These are phyloP conservation scores for Karstenula rhodostoma DNA, from an alignment of 2,329 filamentous ascomycete species.

Conservation along the genomic window DNA sequence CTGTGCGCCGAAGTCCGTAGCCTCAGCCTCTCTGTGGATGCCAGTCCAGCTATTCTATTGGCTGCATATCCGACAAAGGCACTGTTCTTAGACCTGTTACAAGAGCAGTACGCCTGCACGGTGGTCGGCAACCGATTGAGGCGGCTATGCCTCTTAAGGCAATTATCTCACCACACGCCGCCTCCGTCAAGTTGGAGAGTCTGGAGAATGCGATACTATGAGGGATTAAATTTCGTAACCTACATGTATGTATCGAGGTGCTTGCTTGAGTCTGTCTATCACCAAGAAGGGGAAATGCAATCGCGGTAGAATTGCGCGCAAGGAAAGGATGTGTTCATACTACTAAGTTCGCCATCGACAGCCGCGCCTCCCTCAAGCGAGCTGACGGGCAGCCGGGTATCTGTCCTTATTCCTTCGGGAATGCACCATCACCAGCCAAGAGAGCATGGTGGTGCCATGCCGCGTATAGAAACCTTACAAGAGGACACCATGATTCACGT, in stretches of 20 bases:
- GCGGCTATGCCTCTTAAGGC: neutral
- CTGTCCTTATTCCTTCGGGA: slow-evolving; percentile 10
- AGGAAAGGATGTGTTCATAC: neutral
- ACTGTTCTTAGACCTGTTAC: slow-evolving; percentile 6
- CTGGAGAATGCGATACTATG: neutral
- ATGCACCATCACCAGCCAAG: slow-evolving; percentile 11
- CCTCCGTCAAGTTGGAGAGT: neutral
- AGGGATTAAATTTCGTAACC: neutral
- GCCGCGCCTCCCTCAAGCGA: slow-evolving; percentile 8
- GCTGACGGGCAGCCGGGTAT: slow-evolving; percentile 11
- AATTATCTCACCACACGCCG: slow-evolving; percentile 6
- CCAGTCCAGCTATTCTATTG: neutral
- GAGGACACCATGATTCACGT: slow-evolving; percentile 2
- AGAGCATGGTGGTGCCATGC: slow-evolving; percentile 8
- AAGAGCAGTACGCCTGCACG: slow-evolving; percentile 1
- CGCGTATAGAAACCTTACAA: slow-evolving; percentile 11
- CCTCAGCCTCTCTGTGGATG: slow-evolving; percentile 13
- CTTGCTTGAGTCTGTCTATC: neutral
- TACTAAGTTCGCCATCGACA: neutral
- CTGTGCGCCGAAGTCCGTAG: slow-evolving; percentile 13
- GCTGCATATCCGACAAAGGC: neutral
- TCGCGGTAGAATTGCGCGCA: neutral
- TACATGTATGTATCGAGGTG: neutral
- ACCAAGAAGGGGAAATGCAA: neutral
- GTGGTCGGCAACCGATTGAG: slow-evolving; percentile 12